A percentile compares a stretch with the other conserved stretches of the same genome.
These are phyloP conservation scores for Plenodomus biglobosus DNA, from an alignment of 2,329 filamentous ascomycete genomes.

Conservation along the genomic window DNA sequence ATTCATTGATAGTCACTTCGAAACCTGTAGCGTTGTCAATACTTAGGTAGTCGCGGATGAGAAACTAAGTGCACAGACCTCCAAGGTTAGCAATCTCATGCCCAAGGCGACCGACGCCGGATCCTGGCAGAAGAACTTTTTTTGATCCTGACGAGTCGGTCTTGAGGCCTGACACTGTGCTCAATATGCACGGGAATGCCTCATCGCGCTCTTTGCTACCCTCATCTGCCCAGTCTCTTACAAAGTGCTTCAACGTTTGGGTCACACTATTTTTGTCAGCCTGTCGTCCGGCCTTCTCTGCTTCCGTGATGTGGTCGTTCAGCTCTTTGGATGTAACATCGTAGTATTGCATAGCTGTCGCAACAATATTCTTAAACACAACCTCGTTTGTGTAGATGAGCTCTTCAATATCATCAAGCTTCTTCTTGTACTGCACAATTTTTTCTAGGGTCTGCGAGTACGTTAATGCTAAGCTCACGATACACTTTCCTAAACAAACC, in stretches of 20 bases:
- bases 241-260: constrained; percentile 60
- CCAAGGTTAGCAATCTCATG: constrained; percentile 53
- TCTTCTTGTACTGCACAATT: constrained; percentile 34
- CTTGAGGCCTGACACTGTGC: constrained; percentile 18
- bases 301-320: constrained; percentile 46
- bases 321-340: constrained; percentile 50
- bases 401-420: constrained; percentile 50
- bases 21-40: constrained; percentile 42
- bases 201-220: constrained; percentile 52
- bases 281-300: constrained; percentile 34
- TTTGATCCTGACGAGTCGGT: fast-evolving
- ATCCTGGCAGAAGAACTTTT: constrained; percentile 54
- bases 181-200: constrained; percentile 41
- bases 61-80: constrained; percentile 27
- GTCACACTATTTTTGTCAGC: constrained; percentile 54
- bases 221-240: constrained; percentile 58
- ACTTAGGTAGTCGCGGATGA: neutral
- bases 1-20: constrained; percentile 59
- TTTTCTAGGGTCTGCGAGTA: constrained; percentile 18
- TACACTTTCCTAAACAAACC: neutral
- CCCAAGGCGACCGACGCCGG: constrained; percentile 56
- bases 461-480: neutral
- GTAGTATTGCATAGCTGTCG: constrained; percentile 53
- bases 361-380: constrained; percentile 52
- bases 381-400: constrained; percentile 51